phyloP scores from a whole-genome alignment of 2,329 filamentous ascomycete species.

The Colletotrichum sp. region DNA sequence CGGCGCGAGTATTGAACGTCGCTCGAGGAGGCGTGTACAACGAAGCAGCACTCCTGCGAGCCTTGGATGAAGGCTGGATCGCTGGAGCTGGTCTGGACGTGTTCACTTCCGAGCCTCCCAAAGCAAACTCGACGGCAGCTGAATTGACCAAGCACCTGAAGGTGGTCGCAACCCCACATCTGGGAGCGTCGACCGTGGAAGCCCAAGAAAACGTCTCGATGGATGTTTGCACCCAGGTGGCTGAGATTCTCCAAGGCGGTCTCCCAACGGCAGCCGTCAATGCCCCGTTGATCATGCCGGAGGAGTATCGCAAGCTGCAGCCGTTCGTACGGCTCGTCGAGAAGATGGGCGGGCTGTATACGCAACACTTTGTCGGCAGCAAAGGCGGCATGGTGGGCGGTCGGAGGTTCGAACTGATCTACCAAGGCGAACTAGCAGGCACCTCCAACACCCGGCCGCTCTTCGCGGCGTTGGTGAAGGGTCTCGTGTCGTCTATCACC shows the following conservation, averaged over 20 bases:
- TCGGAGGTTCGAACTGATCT: conserved; percentile 76
- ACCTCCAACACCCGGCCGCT: conserved; percentile 79
- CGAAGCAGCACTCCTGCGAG: conserved; percentile 73
- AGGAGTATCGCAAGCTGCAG: conserved; percentile 79
- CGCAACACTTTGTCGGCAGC: conserved; percentile 68
- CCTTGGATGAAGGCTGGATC: conserved; percentile 73
- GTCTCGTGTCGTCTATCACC: conserved; percentile 72
- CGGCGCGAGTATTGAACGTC: conserved; percentile 78
- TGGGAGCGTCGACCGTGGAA: conserved; percentile 81
- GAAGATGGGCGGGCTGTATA: conserved; percentile 80
- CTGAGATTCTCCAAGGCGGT: conserved; percentile 74
- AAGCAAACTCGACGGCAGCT: conserved; percentile 58
- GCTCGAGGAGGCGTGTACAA: conserved; percentile 83
- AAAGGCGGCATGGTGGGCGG: conserved; percentile 57
- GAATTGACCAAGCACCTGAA: conserved; percentile 71
- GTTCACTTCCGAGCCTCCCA: conserved; percentile 76
- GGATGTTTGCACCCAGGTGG: conserved; percentile 82
- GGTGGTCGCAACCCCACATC: conserved; percentile 79
- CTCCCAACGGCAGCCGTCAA: conserved; percentile 81
- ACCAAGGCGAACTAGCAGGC: conserved; percentile 75
- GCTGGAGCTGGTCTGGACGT: conserved; percentile 82
- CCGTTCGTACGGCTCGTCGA: conserved; percentile 80
- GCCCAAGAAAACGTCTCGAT: conserved; percentile 85
- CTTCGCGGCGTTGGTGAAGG: conserved; percentile 80
- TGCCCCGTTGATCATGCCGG: conserved; percentile 79